Evolutionary conservation across 2,329 filamentous ascomycete genomes (phyloP).

Genomic region (Nothopassalora personata): DNA sequence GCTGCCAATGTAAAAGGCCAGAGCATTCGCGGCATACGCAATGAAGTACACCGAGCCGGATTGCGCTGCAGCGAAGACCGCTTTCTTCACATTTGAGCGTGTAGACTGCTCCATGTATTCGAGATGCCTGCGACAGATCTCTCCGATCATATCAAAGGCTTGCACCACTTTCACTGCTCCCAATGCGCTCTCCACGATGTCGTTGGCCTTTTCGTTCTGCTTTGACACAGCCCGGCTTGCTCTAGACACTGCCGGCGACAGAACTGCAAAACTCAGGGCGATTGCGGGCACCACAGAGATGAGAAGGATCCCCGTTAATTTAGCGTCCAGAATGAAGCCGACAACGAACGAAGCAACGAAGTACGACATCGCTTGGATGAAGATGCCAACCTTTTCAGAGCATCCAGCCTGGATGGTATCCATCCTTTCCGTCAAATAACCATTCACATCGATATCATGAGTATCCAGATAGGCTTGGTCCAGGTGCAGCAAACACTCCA

Average conservation of each 20-base stretch:
- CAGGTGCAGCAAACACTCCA: constrained; percentile 46
- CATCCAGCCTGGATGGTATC: constrained; percentile 36
- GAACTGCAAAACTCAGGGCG: constrained; percentile 38
- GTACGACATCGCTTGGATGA: constrained; percentile 43
- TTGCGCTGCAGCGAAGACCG: constrained; percentile 38
- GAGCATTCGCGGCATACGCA: constrained; percentile 42
- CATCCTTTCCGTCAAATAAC: constrained; percentile 40
- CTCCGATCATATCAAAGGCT: constrained; percentile 42
- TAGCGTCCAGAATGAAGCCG: constrained; percentile 42
- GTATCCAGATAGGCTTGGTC: constrained; percentile 51
- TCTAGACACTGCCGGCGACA: constrained; percentile 39
- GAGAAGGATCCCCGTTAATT: constrained; percentile 40
- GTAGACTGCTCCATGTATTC: constrained; percentile 33
- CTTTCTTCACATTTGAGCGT: constrained; percentile 38
- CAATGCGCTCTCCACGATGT: constrained; percentile 43
- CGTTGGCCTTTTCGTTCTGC: constrained; percentile 39
- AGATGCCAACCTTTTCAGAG: constrained; percentile 45
- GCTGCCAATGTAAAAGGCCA: constrained; percentile 44
- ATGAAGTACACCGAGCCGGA: constrained; percentile 42
- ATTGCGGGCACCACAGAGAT: constrained; percentile 47
- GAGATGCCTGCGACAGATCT: constrained; percentile 36
- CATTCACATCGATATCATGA: constrained; percentile 46
- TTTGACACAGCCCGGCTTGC: constrained; percentile 36
- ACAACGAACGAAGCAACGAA: constrained; percentile 43
- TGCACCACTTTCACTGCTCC: constrained; percentile 45